Conservation (phyloP, 768 basidiomycete species). For the Suillus alpinus region DNA sequence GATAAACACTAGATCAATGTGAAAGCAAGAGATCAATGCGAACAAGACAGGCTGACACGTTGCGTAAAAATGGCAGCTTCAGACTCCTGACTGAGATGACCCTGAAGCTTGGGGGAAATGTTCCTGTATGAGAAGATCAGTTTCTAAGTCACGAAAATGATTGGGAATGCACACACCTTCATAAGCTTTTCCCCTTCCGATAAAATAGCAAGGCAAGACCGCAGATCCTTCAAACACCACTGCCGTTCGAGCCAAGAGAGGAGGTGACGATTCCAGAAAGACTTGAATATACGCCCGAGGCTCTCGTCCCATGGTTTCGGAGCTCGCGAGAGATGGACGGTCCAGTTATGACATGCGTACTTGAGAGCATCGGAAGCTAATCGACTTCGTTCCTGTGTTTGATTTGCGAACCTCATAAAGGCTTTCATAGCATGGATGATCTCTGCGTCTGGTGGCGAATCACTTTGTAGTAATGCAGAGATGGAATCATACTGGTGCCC, state of each 20-base stretch:
- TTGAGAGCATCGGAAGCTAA: neutral
- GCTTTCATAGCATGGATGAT: neutral
- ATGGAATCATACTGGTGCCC: neutral
- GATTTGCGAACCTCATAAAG: neutral
- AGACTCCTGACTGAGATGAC: neutral
- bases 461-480: neutral
- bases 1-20: too few relatives aligned
- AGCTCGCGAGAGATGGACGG: neutral
- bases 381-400: neutral
- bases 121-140: neutral
- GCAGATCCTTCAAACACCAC: neutral
- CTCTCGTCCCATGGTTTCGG: too few relatives aligned
- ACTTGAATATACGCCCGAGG: neutral
- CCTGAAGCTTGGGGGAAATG: neutral
- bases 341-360: neutral
- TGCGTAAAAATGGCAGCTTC: too few relatives aligned
- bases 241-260: neutral
- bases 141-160: neutral
- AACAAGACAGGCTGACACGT: too few relatives aligned
- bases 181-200: neutral
- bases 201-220: neutral
- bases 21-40: too few relatives aligned
- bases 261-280: neutral
- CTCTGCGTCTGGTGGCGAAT: neutral
- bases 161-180: neutral